Conservation (phyloP, 768 basidiomycete species). For the Naganishia vishniacii region DNA sequence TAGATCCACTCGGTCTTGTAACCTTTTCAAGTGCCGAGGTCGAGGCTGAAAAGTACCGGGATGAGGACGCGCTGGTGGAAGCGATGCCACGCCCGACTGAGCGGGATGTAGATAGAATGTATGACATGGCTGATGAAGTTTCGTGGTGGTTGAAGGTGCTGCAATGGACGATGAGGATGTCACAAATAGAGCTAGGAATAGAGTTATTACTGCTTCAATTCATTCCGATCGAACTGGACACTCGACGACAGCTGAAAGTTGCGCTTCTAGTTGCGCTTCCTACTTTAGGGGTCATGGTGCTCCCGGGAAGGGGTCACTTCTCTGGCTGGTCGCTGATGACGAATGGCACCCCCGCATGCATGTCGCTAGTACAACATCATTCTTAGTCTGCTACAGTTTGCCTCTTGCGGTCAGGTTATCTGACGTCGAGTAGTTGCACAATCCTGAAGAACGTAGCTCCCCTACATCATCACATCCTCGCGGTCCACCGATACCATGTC, state of each 20-base stretch:
- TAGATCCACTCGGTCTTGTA: slow-evolving; percentile 7
- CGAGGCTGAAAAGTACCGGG: not conserved
- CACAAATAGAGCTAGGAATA: no score
- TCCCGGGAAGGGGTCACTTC: not conserved
- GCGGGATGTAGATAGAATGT: not conserved
- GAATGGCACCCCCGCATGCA: not conserved
- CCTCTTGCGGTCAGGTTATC: no score
- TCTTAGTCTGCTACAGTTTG: no score
- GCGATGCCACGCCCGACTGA: not conserved
- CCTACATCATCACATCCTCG: no score
- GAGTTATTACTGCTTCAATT: not conserved
- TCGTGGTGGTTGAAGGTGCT: no score
- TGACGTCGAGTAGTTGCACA: no score
- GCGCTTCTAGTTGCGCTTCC: slow-evolving; percentile 1
- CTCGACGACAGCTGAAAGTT: not conserved
- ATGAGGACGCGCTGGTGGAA: not conserved
- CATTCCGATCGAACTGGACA: not conserved
- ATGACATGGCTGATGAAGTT: not conserved
- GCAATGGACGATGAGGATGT: no score
- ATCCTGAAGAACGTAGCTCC: no score
- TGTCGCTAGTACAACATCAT: no score
- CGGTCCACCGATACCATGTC: no score
- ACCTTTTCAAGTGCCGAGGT: not conserved
- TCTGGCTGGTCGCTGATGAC: not conserved
- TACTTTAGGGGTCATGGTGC: not conserved